Evolutionary conservation across 257 asterid species (phyloP).

Genomic region (Jaltomata sinuosa): DNA sequence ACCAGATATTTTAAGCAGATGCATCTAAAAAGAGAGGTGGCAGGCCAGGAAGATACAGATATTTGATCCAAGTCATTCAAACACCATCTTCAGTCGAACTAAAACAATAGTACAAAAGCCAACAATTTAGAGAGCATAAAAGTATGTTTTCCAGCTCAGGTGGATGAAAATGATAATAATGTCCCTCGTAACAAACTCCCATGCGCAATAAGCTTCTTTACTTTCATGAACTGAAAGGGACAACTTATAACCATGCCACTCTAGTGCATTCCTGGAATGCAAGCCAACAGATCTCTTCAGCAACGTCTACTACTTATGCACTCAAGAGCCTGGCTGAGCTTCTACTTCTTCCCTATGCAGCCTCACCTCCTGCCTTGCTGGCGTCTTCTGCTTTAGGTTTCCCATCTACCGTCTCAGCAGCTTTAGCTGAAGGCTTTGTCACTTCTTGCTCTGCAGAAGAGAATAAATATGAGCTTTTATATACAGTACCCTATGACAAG

Average conservation of each 20-base stretch:
- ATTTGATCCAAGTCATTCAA: background rate
- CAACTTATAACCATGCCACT: background rate
- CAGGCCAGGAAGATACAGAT: background rate
- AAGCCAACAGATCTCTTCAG: slow-evolving; percentile 1
- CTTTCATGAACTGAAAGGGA: background rate
- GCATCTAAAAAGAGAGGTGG: background rate
- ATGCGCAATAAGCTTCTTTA: background rate
- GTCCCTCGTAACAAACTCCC: background rate
- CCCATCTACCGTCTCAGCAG: slow-evolving; percentile 17
- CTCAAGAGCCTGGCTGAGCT: slow-evolving; percentile 25
- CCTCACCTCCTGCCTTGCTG: slow-evolving; percentile 9
- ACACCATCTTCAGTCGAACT: background rate
- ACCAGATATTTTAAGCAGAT: background rate
- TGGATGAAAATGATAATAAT: background rate
- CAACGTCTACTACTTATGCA: background rate
- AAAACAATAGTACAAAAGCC: background rate
- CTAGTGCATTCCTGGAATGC: slow-evolving; percentile 5
- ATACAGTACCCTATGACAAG: background rate
- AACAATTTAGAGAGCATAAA: background rate
- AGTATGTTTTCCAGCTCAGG: background rate
- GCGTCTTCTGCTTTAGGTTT: slow-evolving; percentile 8
- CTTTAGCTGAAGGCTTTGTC: slow-evolving; percentile 29
- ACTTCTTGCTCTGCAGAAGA: slow-evolving; percentile 27
- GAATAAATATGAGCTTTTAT: background rate
- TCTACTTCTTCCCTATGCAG: slow-evolving; percentile 30